Evolutionary conservation across 768 basidiomycete species (phyloP).

Genomic region (Phallus indusiatus): DNA sequence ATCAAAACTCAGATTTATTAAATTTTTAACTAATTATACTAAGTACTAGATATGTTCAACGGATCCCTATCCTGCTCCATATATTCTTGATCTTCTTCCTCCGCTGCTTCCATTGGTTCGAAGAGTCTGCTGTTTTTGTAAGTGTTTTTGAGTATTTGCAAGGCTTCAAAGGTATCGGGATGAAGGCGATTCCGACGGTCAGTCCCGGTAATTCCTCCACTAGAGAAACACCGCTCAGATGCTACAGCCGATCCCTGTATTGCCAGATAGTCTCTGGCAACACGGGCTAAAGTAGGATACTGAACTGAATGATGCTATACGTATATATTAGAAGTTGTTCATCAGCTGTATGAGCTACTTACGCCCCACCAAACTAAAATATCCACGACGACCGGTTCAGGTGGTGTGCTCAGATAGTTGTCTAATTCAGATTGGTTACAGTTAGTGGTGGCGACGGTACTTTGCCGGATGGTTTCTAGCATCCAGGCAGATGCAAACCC

Average conservation of each 20-base stretch:
- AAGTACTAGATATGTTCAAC: too few relatives aligned
- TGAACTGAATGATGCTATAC: conserved; percentile 18
- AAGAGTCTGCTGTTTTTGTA: too few relatives aligned
- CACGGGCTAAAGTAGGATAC: conserved; percentile 27
- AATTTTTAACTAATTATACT: too few relatives aligned
- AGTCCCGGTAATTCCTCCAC: conserved; percentile 29
- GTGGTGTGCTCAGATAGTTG: conserved; percentile 15
- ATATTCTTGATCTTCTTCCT: too few relatives aligned
- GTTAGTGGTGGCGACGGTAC: too few relatives aligned
- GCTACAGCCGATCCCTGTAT: conserved; percentile 31
- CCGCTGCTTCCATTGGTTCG: too few relatives aligned
- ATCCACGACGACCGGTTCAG: conserved; percentile 13
- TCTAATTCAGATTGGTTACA: too few relatives aligned
- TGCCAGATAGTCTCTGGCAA: conserved; percentile 28
- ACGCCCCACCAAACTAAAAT: conserved; percentile 29
- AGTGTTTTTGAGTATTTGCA: conserved; percentile 24
- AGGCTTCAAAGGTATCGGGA: conserved; percentile 26
- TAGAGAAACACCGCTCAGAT: conserved; percentile 31
- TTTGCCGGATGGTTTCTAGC: too few relatives aligned
- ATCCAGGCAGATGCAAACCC: too few relatives aligned
- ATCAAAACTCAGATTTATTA: too few relatives aligned
- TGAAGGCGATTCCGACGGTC: conserved; percentile 26
- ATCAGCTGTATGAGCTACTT: conserved; percentile 9
- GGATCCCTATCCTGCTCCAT: too few relatives aligned
- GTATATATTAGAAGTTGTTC: neutral